Evolutionary conservation across 139 green algal species (phyloP), one percentile per base, ranked within the genome.

Genomic region (Chlorella sorokiniana): DNA sequence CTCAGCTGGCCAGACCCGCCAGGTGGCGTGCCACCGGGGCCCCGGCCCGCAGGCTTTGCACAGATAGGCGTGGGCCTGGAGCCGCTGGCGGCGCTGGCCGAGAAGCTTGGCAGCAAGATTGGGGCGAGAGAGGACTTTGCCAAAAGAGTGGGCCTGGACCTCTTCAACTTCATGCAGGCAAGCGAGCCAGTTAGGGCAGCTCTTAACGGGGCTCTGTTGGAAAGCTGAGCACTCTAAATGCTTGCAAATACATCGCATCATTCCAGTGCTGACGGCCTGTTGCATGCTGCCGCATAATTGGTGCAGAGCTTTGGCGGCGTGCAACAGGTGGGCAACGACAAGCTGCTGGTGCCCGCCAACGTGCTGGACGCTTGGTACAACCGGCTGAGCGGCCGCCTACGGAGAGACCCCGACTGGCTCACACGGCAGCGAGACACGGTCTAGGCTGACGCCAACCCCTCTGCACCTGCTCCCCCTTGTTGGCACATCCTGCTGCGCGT

Each of bases 111-210:
- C 52, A 78, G 33, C 65, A 83, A 83, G 74, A 63, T 86, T 20
- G 81, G 61, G 18, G 51, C 74, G 9, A 65, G 59, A 11, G 74
- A 86, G 64, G 81, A 85, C 4, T 85, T 71, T 63, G 81, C 81
- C 25, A 85, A 85, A 40, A 31, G 62, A 18, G 81, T 85, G 7
- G 72, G 72, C 1, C 51, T 79, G 51, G 75, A 90, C 82, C 73
- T 90, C 33, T 90, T 85, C 72, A 78, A 82, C 23, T 90, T 81
- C 63, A 90, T 90, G 86, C 81, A 86, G 63, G 63, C 78, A 33
- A 75, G 73, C 16, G 48, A 11, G 16, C 14, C 48, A 25, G 11
- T 59, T 11, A 25, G 48, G 11, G 11, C 14, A 11, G 48, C 48
- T 59, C 48, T 59, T 59, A 25, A 11, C 11, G 14, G 48, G 48